Base-by-base conservation (phyloP, 2,329 filamentous ascomycete genomes). In the Colletotrichum spinosum region DNA sequence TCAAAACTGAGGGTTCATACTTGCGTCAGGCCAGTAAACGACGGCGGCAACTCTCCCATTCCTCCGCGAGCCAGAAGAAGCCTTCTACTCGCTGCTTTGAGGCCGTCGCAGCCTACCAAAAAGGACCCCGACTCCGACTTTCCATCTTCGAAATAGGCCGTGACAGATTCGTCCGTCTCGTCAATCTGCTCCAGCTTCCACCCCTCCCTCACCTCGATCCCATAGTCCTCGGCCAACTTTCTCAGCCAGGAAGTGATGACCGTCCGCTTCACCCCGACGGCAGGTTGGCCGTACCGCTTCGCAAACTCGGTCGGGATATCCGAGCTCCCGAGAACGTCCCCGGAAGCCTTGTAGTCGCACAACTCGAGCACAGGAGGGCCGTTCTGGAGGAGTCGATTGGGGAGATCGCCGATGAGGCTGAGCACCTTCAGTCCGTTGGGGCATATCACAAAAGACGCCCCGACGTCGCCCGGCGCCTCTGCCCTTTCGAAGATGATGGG, bases 401-500 rank as follows among this genome's bases (percentile, higher is more conserved):
- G 44, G 0, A 55, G 11, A 11, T 51, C 55, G 5, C 71, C 69
- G 17, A 72, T 58, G 7, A 72, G 54, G 33, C 69, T 46, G 17
- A 73, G 61, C 8, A 72, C 70, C 53, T 73, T 73, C 5, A 61
- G 17, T 53, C 71, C 72, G 49, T 73, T 73, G 0, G 71, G 69
- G 57, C 69, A 70, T 9, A 73, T 59, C 71, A 73, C 71, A 33
- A 73, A 44, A 6, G 71, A 72, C 2, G 71, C 70, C 2, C 72
- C 71, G 4, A 67, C 70, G 59, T 70, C 72, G 12, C 68, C 70
- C 12, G 70, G 65, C 33, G 68, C 48, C 10, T 46, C 60, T 4
- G 69, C 62, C 17, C 70, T 70, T 45, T 73, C 72, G 62, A 73
- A 73, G 25, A 73, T 68, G 33, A 73, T 69, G 0, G 71, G 71